Conservation (phyloP, 768 basidiomycete genomes). For the Coprinopsis marcescibilis region DNA sequence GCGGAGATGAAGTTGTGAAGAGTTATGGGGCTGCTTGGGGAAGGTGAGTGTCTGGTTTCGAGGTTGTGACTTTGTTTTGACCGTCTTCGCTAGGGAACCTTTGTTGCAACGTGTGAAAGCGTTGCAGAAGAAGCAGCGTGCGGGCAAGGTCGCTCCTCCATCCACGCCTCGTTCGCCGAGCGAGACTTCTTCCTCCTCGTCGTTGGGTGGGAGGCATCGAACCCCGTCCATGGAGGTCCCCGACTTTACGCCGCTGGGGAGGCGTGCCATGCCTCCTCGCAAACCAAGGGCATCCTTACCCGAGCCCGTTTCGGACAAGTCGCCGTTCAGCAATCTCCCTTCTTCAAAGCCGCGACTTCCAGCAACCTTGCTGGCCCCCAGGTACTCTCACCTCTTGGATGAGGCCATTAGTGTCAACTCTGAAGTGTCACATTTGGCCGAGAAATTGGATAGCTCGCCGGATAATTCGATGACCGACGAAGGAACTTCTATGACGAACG, state of each 20-base stretch:
- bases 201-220: slow-evolving; percentile 11
- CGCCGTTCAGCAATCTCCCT: slow-evolving; percentile 29
- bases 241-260: slow-evolving; percentile 46
- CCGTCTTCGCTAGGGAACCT: slow-evolving; percentile 44
- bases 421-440: slow-evolving; percentile 9
- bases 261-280: slow-evolving; percentile 21
- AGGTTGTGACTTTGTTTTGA: neutral
- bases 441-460: neutral
- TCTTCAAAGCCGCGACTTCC: slow-evolving; percentile 26
- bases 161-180: slow-evolving; percentile 33
- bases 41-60: slow-evolving; percentile 35
- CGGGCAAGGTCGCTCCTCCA: slow-evolving; percentile 52
- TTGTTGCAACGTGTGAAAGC: slow-evolving; percentile 48
- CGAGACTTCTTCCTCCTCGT: neutral
- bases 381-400: slow-evolving; percentile 54
- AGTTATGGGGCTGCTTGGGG: slow-evolving; percentile 50
- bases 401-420: slow-evolving; percentile 42
- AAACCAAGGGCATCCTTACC: slow-evolving; percentile 21
- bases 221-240: slow-evolving; percentile 36
- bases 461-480: neutral
- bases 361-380: slow-evolving; percentile 41
- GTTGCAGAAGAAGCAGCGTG: slow-evolving; percentile 53
- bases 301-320: slow-evolving; percentile 18
- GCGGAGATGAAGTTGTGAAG: slow-evolving; percentile 34
- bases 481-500: neutral